Base-by-base conservation (phyloP, 768 basidiomycete species). In the Hypholoma sublateritium region DNA sequence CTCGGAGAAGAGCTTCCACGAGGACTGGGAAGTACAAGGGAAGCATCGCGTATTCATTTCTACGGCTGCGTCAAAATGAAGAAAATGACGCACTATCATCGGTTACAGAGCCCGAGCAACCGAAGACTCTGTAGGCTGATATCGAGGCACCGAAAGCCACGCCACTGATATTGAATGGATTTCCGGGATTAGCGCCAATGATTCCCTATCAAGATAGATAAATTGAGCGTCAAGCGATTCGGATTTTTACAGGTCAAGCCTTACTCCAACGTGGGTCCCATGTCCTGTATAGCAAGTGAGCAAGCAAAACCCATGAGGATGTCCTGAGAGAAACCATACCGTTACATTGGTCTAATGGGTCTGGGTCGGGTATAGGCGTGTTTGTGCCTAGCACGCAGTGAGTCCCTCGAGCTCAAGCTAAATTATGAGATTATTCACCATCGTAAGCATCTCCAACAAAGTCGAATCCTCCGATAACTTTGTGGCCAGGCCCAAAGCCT, bases 131-230 rank as follows among this genome's bases (percentile, higher is more conserved):
- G 71, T 85, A 86, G 4, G 78, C 66, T 3, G 72, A 78, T 36
- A 88, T 68, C 2, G 78, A 78, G 0, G 87, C 83, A 1, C 78
- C 75, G 56, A 80, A 87, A 2, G 89, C 88, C 39, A 88, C 87
- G 53, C 89, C 89, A 47, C 81, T 83, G 63, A 89, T 82, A 69
- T 84, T 84, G 74, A 82, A 87, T 35, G 68, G 64, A 64, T 88
- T 89, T 45, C 72, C 79, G 1, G 82, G 80, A 58, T 84, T 71
- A 16, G 84, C 83, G 13, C 82, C 87, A 53, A 88, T 79, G 63
- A 88, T 87, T 12, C 85, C 88, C 68, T 69, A 53, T 8, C 21
- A 36, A 22, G 13, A n/a, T 25, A 24, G 22, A 51, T 37, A 22
- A 28, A 22, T 11, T 34, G 35, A n/a, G 45, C 24, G 19, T 48